A percentile compares a stretch with the other conserved stretches of the same genome.
phyloP scores from a whole-genome alignment of 805 yeast genomes.

The Lachancea fermentati region DNA sequence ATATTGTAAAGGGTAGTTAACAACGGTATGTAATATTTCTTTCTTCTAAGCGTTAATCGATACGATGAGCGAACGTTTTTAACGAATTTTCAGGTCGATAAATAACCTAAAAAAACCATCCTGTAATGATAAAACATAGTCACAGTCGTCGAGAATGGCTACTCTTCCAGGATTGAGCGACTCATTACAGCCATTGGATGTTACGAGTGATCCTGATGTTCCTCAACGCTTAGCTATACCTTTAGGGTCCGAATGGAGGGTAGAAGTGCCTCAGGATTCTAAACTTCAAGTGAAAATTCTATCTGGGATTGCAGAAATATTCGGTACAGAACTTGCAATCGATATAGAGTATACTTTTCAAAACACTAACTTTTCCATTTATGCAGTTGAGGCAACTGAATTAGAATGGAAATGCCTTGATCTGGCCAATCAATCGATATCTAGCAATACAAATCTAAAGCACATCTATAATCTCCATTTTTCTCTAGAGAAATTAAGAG shows the following conservation, averaged over 20 bases:
- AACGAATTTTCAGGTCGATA: conserved; percentile 3
- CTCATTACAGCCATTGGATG: conserved; percentile 9
- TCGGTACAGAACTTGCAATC: conserved; percentile 85
- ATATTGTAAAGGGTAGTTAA: conserved; percentile 21
- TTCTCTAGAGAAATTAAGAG: conserved; percentile 57
- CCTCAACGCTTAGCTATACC: conserved; percentile 17
- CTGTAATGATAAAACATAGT: not conserved
- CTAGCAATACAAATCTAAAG: conserved; percentile 67
- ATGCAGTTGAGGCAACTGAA: conserved; percentile 60
- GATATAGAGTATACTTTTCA: conserved; percentile 56
- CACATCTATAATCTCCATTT: conserved; percentile 70
- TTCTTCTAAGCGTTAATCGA: not conserved
- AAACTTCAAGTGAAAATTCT: conserved; percentile 33
- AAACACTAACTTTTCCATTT: conserved; percentile 50
- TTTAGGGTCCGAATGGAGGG: conserved; percentile 29
- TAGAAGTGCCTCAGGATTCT: conserved; percentile 38
- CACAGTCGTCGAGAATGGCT: conserved; percentile 10
- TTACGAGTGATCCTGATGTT: conserved; percentile 17
- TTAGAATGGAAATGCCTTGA: conserved; percentile 41
- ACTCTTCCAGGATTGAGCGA: conserved; percentile 20
- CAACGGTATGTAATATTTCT: conserved; percentile 3
- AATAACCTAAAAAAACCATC: not conserved
- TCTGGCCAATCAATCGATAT: conserved; percentile 36
- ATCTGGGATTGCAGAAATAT: conserved; percentile 81
- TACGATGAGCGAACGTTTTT: not conserved